phyloP scores from a whole-genome alignment of 2,329 filamentous ascomycete species.

The Ascochyta koolunga region DNA sequence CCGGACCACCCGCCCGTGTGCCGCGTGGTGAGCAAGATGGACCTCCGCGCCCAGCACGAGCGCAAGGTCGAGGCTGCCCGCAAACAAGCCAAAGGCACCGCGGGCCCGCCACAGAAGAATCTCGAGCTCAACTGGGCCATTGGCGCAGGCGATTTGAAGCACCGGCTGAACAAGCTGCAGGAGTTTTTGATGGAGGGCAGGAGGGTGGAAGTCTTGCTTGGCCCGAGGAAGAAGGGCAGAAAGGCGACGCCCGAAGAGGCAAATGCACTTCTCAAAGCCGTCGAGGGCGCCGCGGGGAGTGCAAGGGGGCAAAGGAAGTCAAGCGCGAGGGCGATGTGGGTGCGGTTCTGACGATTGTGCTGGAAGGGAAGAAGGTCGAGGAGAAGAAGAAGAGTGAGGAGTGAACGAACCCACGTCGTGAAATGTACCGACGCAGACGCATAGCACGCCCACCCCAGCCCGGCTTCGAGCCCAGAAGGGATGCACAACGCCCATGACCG shows the following conservation, averaged over 20 bases:
- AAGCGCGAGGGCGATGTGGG: conserved; percentile 40
- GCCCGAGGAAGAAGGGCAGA: conserved; percentile 68
- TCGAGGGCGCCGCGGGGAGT: conserved; percentile 55
- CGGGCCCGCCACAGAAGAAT: conserved; percentile 63
- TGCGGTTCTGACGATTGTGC: conserved; percentile 40
- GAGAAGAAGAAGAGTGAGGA: conserved; percentile 16
- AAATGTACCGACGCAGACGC: not conserved
- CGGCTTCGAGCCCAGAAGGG: too few species aligned
- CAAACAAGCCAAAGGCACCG: conserved; percentile 44
- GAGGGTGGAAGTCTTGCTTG: conserved; percentile 75
- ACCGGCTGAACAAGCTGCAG: conserved; percentile 58
- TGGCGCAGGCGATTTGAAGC: conserved; percentile 73
- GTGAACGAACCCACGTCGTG: not conserved
- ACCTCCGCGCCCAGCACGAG: conserved; percentile 55
- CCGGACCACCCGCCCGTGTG: conserved; percentile 65
- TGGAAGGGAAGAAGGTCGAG: conserved; percentile 36
- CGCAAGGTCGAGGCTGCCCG: conserved; percentile 53
- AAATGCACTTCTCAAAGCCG: conserved; percentile 59
- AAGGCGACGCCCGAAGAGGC: conserved; percentile 65
- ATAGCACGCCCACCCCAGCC: too few species aligned
- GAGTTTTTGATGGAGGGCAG: conserved; percentile 76
- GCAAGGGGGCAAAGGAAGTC: conserved; percentile 34
- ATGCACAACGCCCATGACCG: too few species aligned
- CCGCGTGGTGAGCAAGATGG: conserved; percentile 68
- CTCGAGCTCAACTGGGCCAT: conserved; percentile 94